Evolutionary conservation across 2,329 filamentous ascomycete genomes (phyloP).

Genomic region (Colletotrichum sp.): DNA sequence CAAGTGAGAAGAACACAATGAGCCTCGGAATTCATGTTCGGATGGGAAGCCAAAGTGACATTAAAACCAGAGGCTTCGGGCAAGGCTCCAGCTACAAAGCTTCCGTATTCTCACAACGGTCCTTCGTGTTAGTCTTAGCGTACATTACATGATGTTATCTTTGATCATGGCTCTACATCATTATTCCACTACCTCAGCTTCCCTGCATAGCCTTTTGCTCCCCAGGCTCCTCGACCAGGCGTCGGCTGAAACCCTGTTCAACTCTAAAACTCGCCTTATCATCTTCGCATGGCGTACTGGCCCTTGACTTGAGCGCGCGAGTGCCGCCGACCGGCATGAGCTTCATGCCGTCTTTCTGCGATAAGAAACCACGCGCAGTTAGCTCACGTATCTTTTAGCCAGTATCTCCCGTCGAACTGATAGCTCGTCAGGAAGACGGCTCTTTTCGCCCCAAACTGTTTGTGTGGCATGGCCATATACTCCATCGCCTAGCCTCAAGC

Average conservation of each 20-base stretch:
- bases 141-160: background rate
- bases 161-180: background rate
- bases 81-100: background rate
- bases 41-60: background rate
- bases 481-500: background rate
- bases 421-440: background rate
- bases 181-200: background rate
- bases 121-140: background rate
- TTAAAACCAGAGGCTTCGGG: background rate
- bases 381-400: background rate
- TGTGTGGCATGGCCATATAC: background rate
- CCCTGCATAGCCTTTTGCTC: background rate
- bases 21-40: background rate
- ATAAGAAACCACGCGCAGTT: background rate
- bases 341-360: background rate
- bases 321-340: background rate
- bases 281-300: background rate
- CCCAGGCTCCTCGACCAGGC: background rate
- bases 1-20: background rate
- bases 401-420: background rate
- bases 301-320: background rate
- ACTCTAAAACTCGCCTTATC: background rate
- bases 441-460: background rate
- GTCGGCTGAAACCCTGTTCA: background rate
- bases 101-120: background rate